Base-by-base conservation (phyloP, 2,329 filamentous ascomycete species). In the Cytospora mali region DNA sequence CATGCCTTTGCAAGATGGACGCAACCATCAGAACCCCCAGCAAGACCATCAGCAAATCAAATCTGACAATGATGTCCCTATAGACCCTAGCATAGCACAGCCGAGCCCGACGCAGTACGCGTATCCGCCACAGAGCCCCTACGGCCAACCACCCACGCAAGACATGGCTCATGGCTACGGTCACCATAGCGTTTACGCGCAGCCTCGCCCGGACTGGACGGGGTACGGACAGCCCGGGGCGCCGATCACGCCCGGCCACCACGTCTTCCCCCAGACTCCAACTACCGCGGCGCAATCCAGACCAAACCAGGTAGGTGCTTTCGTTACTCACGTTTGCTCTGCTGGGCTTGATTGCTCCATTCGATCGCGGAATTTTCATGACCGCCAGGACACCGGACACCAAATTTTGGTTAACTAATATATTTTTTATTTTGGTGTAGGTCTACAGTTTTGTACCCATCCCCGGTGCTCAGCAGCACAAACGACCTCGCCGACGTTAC, bases 371-470 rank as follows among this genome's bases (percentile, higher is more conserved):
- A 52, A 55, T 51, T 52, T 55, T 33, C 50, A 58, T 53, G 25
- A 61, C 28, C 42, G 16, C 16, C 25, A 55, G 29, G n/a, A 61
- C 74, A 73, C 55, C 79, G 77, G 18, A 76, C 75, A 42, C 77
- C 77, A 65, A 76, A 77, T 68, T 79, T 13, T 42, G n/a, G 39
- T 49, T 53, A 9, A n/a, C 67, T 68, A 64, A 69, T 66, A 67
- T 48, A 55, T 67, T 67, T 65, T 64, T 69, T 62, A n/a, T n/a
- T n/a, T n/a, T n/a, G n/a, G 70, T 79, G n/a, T 84, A 97, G 84
- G 94, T 99, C 48, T 98, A 98, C 75, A 97, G 93, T 0, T 98
- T 99, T 73, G 95, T 98, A 33, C 94, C 95, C 0, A 98, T 98
- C 71, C 95, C 95, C 2, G 95, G 95, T 67, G 92, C 94, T 14